Evolutionary conservation across 805 yeast species (phyloP).

Genomic region (Candida chilensis): DNA sequence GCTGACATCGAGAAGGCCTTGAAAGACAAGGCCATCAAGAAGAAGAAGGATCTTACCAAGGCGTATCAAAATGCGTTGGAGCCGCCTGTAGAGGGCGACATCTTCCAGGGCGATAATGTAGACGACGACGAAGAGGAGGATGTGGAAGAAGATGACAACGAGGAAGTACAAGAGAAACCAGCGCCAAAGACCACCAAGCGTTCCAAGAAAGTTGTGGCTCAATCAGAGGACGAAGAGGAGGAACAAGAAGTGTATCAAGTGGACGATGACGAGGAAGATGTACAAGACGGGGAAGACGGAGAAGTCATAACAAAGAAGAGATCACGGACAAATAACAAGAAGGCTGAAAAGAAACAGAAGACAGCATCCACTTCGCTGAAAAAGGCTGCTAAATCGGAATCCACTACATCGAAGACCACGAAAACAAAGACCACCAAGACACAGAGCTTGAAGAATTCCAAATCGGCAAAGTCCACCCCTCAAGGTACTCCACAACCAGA

Average conservation of each 20-base stretch:
- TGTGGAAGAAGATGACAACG: neutral
- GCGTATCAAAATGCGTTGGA: too few relatives aligned
- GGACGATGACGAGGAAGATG: conserved; percentile 1
- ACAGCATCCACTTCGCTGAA: neutral
- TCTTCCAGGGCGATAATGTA: conserved; percentile 7
- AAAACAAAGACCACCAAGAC: conserved; percentile 1
- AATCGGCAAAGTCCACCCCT: conserved; percentile 4
- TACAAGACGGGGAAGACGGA: conserved; percentile 1
- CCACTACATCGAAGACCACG: conserved; percentile 2
- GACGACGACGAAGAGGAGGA: conserved; percentile 7
- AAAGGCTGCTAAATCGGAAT: conserved; percentile 1
- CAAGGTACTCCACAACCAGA: conserved; percentile 4
- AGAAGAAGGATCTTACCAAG: too few relatives aligned
- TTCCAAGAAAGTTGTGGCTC: conserved; percentile 1
- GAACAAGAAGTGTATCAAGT: conserved; percentile 3
- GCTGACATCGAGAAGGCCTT: conserved; percentile 1
- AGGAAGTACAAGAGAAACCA: conserved; percentile 2
- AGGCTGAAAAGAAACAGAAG: conserved; percentile 2
- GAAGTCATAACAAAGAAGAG: conserved; percentile 1
- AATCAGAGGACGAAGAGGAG: conserved; percentile 4
- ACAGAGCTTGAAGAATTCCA: conserved; percentile 1
- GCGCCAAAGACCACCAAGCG: conserved; percentile 1
- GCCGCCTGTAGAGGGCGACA: conserved; percentile 3
- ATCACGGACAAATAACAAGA: conserved; percentile 3
- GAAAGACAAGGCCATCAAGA: conserved; percentile 2